A percentile compares a stretch with the other conserved stretches of the same genome.
These are phyloP conservation scores for Nephromyces sp. DNA, from an alignment of 169 alveolate species.

Conservation along the genomic window DNA sequence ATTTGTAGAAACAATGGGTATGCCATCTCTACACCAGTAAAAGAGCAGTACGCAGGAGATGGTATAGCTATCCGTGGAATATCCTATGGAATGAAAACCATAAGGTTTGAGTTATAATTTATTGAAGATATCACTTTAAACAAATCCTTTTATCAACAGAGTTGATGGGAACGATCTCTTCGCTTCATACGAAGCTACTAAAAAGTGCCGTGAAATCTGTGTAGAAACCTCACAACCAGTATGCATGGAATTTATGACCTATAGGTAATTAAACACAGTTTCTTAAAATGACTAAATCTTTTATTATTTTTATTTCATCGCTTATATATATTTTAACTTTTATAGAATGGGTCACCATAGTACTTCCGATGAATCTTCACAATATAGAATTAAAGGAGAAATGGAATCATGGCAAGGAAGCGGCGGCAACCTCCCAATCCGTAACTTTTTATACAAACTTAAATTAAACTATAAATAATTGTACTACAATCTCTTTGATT, in stretches of 20 bases:
- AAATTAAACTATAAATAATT: background rate
- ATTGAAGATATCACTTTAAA: background rate
- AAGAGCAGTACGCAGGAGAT: constrained; percentile 87
- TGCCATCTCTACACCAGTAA: constrained; percentile 68
- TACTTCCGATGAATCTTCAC: constrained; percentile 85
- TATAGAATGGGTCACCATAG: constrained; percentile 81
- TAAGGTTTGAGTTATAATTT: background rate
- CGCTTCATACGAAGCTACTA: constrained; percentile 80
- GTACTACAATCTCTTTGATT: background rate
- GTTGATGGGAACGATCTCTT: constrained; percentile 77
- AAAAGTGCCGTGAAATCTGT: constrained; percentile 72
- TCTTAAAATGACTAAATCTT: background rate
- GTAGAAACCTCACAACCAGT: constrained; percentile 70
- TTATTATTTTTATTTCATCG: background rate
- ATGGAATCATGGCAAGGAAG: constrained; percentile 55
- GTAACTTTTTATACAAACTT: constrained; percentile 9
- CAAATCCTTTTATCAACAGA: constrained; percentile 33
- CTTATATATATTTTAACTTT: background rate
- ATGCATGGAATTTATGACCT: constrained; percentile 80
- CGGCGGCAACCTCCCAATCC: constrained; percentile 58
- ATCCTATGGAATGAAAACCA: constrained; percentile 80
- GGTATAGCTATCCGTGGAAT: constrained; percentile 88
- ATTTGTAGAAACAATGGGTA: constrained; percentile 81
- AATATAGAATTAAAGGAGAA: constrained; percentile 61
- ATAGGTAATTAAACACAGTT: constrained; percentile 48